Conservation (phyloP, 106 monocot genomes). For the Triglochin maritima region DNA sequence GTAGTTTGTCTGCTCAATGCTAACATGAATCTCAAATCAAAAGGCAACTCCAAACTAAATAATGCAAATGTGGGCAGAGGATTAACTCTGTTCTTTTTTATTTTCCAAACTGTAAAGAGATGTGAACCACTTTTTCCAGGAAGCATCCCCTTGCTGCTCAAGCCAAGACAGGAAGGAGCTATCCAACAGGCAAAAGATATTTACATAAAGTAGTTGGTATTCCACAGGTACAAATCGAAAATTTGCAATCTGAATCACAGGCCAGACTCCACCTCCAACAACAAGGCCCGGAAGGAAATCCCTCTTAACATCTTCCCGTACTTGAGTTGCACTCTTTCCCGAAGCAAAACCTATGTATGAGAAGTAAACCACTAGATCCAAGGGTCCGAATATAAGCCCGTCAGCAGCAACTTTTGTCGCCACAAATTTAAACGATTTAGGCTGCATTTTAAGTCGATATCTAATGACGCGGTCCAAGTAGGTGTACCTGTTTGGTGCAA, state of each 20-base stretch:
- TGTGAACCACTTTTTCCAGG: constrained; percentile 93
- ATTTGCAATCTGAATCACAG: constrained; percentile 73
- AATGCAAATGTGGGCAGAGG: background rate
- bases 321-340: constrained; percentile 60
- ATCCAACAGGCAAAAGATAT: constrained; percentile 86
- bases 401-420: constrained; percentile 74
- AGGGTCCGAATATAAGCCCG: constrained; percentile 72
- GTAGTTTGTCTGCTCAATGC: too few species aligned
- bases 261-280: constrained; percentile 63
- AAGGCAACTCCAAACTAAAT: background rate
- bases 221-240: constrained; percentile 86
- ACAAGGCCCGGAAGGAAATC: constrained; percentile 80
- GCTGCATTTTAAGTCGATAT: constrained; percentile 34
- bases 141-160: constrained; percentile 94
- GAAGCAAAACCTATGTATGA: constrained; percentile 82
- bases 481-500: constrained; percentile 51
- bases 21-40: too few species aligned
- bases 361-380: constrained; percentile 79
- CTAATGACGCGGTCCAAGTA: constrained; percentile 70
- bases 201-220: constrained; percentile 95
- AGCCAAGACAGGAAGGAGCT: constrained; percentile 96
- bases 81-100: constrained; percentile 33
- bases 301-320: constrained; percentile 88
- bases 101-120: constrained; percentile 37
- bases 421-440: constrained; percentile 79